Percentiles rank a stretch among this genome's conserved stretches.
Conservation (phyloP, 148 eudicot species). For the Euryodendron excelsum region DNA sequence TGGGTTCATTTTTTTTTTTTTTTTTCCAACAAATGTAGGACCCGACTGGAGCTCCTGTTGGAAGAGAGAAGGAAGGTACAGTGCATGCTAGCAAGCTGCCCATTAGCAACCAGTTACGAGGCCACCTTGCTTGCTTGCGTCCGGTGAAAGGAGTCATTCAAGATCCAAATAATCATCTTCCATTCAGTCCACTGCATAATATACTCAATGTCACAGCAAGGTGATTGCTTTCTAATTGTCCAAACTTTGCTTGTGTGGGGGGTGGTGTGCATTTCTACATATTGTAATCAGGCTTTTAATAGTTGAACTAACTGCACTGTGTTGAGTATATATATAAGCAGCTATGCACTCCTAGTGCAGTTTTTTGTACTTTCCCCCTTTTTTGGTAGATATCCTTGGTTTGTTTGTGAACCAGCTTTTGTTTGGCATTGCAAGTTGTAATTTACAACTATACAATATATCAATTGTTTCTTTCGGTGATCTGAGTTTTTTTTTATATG, state of each 20-base stretch:
- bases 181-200: constrained; percentile 60
- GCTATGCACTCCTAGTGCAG: constrained; percentile 36
- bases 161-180: constrained; percentile 31
- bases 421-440: no score
- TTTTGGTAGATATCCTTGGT: background rate
- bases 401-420: no score
- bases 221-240: background rate
- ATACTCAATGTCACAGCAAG: constrained; percentile 49
- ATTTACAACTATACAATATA: background rate
- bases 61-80: constrained; percentile 58
- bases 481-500: background rate
- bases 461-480: background rate
- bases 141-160: constrained; percentile 46
- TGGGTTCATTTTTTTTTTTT: background rate
- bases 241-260: background rate
- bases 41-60: constrained; percentile 68
- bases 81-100: constrained; percentile 64
- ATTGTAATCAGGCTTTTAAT: no score
- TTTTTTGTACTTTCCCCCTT: background rate
- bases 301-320: background rate
- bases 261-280: background rate
- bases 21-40: constrained; percentile 43
- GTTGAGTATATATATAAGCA: constrained; percentile 31
- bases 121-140: constrained; percentile 72
- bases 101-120: constrained; percentile 50